A percentile compares a stretch with the other conserved stretches of the same genome.
These are phyloP conservation scores for Penicillium canescens DNA, from an alignment of 495 filamentous ascomycete genomes.

Conservation along the genomic window DNA sequence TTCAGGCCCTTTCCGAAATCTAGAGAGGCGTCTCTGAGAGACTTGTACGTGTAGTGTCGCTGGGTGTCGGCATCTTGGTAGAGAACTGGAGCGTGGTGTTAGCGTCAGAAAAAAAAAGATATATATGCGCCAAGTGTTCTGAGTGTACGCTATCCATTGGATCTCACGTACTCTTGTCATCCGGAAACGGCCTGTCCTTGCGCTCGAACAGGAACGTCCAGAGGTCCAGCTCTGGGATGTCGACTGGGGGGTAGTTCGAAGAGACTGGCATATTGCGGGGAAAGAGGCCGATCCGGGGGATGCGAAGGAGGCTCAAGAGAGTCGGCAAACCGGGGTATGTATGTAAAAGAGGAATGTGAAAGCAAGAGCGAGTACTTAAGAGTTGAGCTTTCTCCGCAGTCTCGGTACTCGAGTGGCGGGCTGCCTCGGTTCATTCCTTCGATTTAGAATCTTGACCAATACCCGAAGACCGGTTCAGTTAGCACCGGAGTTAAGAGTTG, in stretches of 20 bases:
- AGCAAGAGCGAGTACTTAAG: not conserved
- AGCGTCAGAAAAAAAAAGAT: slow-evolving; percentile 2
- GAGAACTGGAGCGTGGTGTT: slow-evolving; percentile 59
- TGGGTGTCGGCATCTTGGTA: slow-evolving; percentile 74
- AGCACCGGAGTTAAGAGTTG: not conserved
- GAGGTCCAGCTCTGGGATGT: slow-evolving; percentile 57
- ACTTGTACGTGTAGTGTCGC: slow-evolving; percentile 72
- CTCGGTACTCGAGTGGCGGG: slow-evolving; percentile 10
- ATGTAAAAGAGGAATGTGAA: slow-evolving; percentile 1
- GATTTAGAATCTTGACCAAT: not conserved
- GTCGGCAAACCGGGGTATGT: not conserved
- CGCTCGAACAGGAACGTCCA: slow-evolving; percentile 81
- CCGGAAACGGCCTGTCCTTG: slow-evolving; percentile 64
- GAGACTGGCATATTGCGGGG: slow-evolving; percentile 43
- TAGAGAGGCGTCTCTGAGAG: slow-evolving; percentile 62
- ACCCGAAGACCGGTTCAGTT: slow-evolving; percentile 4
- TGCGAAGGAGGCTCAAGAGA: not conserved
- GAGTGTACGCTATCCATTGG: not conserved
- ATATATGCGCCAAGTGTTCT: not conserved
- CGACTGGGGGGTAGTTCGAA: slow-evolving; percentile 36
- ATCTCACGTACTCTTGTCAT: slow-evolving; percentile 46
- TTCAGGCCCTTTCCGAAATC: slow-evolving; percentile 81
- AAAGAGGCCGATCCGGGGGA: slow-evolving; percentile 17
- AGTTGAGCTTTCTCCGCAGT: slow-evolving; percentile 13
- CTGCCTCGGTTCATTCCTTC: slow-evolving; percentile 18